These are phyloP conservation scores for Cyclotella atomus DNA, from an alignment of 108 stramenopile species.

Conservation along the genomic window DNA sequence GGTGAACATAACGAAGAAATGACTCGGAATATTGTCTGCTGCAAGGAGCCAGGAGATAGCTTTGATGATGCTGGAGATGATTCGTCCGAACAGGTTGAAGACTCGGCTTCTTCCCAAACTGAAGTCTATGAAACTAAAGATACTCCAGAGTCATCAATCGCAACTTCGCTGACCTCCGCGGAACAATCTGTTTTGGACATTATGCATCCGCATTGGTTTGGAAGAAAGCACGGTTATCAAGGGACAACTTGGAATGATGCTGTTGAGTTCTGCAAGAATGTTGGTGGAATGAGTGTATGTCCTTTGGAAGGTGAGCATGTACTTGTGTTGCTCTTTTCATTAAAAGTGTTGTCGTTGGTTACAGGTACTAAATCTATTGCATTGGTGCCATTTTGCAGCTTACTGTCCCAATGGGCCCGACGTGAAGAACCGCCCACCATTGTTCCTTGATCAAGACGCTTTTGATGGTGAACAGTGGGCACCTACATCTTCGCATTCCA, in stretches of 20 bases:
- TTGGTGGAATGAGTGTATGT: constrained; percentile 36
- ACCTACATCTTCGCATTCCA: constrained; percentile 4
- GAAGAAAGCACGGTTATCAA: constrained; percentile 28
- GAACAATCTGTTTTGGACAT: constrained; percentile 25
- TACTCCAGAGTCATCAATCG: not conserved
- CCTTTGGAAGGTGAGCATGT: constrained; percentile 16
- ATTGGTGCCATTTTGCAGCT: too few relatives aligned
- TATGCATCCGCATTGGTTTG: constrained; percentile 32
- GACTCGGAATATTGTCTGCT: constrained; percentile 35
- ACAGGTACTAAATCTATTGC: not conserved
- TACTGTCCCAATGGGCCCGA: constrained; percentile 39
- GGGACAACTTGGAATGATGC: constrained; percentile 38
- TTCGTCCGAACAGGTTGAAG: not conserved
- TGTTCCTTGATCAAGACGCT: constrained; percentile 20
- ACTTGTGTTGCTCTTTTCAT: too few relatives aligned
- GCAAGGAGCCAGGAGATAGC: constrained; percentile 9
- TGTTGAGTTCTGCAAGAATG: constrained; percentile 26
- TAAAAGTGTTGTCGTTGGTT: too few relatives aligned
- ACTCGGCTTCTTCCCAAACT: not conserved
- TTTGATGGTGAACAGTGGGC: constrained; percentile 54
- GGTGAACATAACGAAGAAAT: constrained; percentile 38
- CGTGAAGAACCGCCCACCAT: constrained; percentile 11
- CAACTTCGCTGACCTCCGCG: constrained; percentile 14
- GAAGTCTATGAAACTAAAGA: not conserved
- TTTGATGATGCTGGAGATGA: not conserved